Evolutionary conservation across 257 asterid species (phyloP), one percentile per base, ranked within the genome.

Genomic region (Knoxia roxburghii): DNA sequence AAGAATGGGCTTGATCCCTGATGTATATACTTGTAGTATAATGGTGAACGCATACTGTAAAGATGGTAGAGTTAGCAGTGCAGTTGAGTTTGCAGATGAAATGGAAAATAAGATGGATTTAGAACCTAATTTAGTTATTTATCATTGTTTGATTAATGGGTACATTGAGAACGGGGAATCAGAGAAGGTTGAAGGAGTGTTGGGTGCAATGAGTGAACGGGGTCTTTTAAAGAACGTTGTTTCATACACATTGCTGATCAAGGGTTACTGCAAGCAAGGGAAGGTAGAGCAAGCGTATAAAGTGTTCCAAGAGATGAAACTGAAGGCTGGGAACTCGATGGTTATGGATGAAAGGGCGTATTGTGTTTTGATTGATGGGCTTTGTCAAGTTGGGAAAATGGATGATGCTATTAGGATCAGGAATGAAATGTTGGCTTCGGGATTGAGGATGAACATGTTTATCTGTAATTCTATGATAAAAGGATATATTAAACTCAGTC

Each of bases 81-180:
- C 95, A 6, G 79, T 80, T 43, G 79, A 78, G 35, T 88, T 90
- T 84, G 81, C 86, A 14, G 79, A 80, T 33, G 85, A 86, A 29
- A 70, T 90, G 86, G 96, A 84, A 68, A 75, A 58, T 55, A 73
- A 35, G 35, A 2, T 43, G 77, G 95, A 81, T 15, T 66, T 87
- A 73, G 85, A 86, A 75, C 30, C 86, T 79, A 90, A 85, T 83
- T 75, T 81, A 58, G 95, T 82, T 60, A 87, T 80, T 45, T 94
- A 81, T 75, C 87, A 94, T 80, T 74, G 81, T 80, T 83, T 94
- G 89, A 81, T 94, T 50, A 90, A 90, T 83, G 95, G 95, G 72
- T 83, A 71, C 76, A 87, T 80, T 59, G 91, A 76, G 82, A 79
- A 48, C 15, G 88, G 94, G 72, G 81, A 85, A 77, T 41, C 82